Percentiles rank a stretch among this genome's conserved stretches.
Conservation (phyloP, 73 alveolate species). For the Paramecium tetraurelia region DNA sequence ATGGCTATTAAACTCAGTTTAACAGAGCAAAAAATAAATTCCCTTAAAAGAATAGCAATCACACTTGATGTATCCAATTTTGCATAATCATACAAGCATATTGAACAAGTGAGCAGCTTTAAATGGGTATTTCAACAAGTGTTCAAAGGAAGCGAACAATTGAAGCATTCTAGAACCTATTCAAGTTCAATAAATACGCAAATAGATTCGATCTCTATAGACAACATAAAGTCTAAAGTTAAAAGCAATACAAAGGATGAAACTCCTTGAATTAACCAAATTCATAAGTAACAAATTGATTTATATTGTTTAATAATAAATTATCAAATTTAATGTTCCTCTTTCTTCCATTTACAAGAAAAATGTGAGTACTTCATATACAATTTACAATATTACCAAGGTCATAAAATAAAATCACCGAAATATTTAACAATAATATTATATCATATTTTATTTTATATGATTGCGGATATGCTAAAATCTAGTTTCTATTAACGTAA, state of each 20-base stretch:
- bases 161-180: neutral
- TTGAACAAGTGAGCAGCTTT: slow-evolving; percentile 5
- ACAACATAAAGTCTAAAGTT: neutral
- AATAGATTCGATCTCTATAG: neutral
- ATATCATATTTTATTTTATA: too few species aligned
- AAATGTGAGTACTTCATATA: too few species aligned
- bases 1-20: slow-evolving; percentile 24
- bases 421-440: too few species aligned
- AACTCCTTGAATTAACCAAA: neutral
- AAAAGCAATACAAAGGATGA: neutral
- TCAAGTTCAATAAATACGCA: slow-evolving; percentile 15
- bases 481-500: too few species aligned
- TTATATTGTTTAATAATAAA: neutral
- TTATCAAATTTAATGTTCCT: neutral
- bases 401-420: too few species aligned
- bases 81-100: neutral
- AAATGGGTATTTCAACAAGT: slow-evolving; percentile 51
- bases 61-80: neutral
- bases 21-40: neutral
- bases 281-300: slow-evolving; percentile 7
- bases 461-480: too few species aligned
- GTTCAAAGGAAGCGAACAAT: neutral
- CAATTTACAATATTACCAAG: too few species aligned
- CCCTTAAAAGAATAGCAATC: neutral
- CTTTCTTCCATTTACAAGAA: neutral